Percentiles rank a stretch among this genome's conserved stretches.
Evolutionary conservation across 2,329 filamentous ascomycete genomes (phyloP).

Genomic region (Metarhizium brunneum): DNA sequence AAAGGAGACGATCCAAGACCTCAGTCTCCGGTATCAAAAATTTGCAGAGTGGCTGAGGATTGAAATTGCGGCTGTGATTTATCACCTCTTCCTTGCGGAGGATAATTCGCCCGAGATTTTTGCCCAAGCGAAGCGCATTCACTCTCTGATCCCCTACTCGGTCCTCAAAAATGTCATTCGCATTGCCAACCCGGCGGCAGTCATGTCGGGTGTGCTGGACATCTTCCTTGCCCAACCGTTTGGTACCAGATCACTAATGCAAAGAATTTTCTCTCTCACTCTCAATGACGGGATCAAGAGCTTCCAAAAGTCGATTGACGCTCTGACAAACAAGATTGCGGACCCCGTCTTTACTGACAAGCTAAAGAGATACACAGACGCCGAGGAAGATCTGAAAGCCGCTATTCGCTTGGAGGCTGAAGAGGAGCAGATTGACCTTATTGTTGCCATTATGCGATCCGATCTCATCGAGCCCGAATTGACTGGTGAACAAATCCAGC

Average conservation of each 20-base stretch:
- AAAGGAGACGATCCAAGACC: slow-evolving; percentile 76
- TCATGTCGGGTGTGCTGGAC: slow-evolving; percentile 93
- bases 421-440: slow-evolving; percentile 67
- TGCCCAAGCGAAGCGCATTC: slow-evolving; percentile 86
- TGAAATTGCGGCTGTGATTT: slow-evolving; percentile 91
- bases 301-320: slow-evolving; percentile 80
- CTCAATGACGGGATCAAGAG: slow-evolving; percentile 81
- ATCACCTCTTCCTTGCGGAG: slow-evolving; percentile 93
- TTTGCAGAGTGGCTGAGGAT: slow-evolving; percentile 98
- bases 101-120: slow-evolving; percentile 97
- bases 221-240: slow-evolving; percentile 95
- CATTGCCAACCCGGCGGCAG: slow-evolving; percentile 89
- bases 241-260: slow-evolving; percentile 78
- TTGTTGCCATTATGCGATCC: slow-evolving; percentile 76
- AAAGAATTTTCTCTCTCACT: slow-evolving; percentile 88
- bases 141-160: slow-evolving; percentile 87
- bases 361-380: slow-evolving; percentile 68
- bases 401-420: slow-evolving; percentile 65
- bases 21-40: slow-evolving; percentile 93
- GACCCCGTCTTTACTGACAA: slow-evolving; percentile 73
- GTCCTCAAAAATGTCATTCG: slow-evolving; percentile 95
- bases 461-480: slow-evolving; percentile 67
- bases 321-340: slow-evolving; percentile 66
- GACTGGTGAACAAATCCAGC: slow-evolving; percentile 65
- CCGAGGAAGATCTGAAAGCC: slow-evolving; percentile 65